Percentiles rank a stretch among this genome's conserved stretches.
These are phyloP conservation scores for Myxozyma melibiosi DNA, from an alignment of 805 yeast species.

Conservation along the genomic window DNA sequence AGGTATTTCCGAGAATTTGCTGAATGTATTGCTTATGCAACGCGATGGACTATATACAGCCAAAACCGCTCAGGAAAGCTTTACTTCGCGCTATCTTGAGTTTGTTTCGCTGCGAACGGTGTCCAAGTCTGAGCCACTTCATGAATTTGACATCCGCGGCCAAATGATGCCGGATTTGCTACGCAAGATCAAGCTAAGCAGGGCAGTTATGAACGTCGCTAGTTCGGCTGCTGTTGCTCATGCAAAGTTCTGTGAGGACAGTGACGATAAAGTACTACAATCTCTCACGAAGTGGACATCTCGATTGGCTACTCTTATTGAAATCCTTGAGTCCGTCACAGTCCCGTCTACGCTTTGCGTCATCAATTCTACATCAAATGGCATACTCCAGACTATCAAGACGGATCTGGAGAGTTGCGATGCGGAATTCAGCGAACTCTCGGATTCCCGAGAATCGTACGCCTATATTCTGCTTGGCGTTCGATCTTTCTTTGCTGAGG, in stretches of 20 bases:
- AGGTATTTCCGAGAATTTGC: constrained; percentile 71
- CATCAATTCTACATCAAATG: neutral
- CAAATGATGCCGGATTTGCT: neutral
- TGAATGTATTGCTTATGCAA: constrained; percentile 54
- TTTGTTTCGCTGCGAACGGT: neutral
- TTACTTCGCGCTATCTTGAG: neutral
- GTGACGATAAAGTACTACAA: neutral
- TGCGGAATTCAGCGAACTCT: constrained; percentile 3
- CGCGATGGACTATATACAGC: constrained; percentile 22
- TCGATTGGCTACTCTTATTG: neutral
- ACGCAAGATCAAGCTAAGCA: neutral
- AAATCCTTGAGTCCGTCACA: neutral
- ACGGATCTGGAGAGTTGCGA: neutral
- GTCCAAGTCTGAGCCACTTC: neutral
- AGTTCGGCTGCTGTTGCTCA: constrained; percentile 1
- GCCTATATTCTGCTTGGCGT: neutral
- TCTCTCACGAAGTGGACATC: neutral
- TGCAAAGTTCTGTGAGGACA: constrained; percentile 2
- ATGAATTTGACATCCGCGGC: constrained; percentile 4
- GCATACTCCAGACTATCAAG: neutral
- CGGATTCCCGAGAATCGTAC: neutral
- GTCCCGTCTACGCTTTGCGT: neutral
- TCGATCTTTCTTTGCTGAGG: neutral
- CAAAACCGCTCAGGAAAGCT: neutral
- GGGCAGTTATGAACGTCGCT: neutral